These are phyloP conservation scores for Aureobasidium melanogenum DNA, from an alignment of 2,329 filamentous ascomycete genomes.

Conservation along the genomic window DNA sequence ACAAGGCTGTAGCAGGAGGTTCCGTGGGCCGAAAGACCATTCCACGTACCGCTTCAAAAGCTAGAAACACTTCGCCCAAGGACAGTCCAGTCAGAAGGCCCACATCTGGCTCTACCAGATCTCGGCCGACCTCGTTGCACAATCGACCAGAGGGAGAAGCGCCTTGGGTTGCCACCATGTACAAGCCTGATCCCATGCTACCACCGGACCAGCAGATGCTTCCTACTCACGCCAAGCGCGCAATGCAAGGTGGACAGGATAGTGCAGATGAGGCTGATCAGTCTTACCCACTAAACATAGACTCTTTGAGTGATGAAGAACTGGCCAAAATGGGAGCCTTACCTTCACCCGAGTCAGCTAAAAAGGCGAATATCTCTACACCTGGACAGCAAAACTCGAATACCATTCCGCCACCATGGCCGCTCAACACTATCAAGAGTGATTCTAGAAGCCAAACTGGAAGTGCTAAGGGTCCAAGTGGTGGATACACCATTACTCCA, in stretches of 20 bases:
- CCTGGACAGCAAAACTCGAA: background rate
- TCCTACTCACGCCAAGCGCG: slow-evolving; percentile 80
- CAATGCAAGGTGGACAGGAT: slow-evolving; percentile 94
- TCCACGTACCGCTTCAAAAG: background rate
- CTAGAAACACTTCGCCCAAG: slow-evolving; percentile 21
- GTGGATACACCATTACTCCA: slow-evolving; percentile 40
- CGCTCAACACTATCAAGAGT: slow-evolving; percentile 20
- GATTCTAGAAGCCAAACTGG: slow-evolving; percentile 19
- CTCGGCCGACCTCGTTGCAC: slow-evolving; percentile 20
- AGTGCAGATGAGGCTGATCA: slow-evolving; percentile 86
- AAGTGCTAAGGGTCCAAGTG: slow-evolving; percentile 31
- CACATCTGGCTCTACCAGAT: slow-evolving; percentile 26
- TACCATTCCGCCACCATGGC: slow-evolving; percentile 15
- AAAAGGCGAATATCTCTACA: background rate
- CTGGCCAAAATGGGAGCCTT: slow-evolving; percentile 32
- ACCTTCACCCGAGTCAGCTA: slow-evolving; percentile 3
- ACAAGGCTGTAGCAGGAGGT: background rate
- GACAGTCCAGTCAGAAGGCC: slow-evolving; percentile 10
- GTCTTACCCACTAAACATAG: slow-evolving; percentile 79
- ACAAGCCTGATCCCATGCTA: slow-evolving; percentile 87
- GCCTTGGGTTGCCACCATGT: slow-evolving; percentile 89
- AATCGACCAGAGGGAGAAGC: slow-evolving; percentile 86
- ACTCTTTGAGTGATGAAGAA: slow-evolving; percentile 63
- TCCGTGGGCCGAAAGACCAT: slow-evolving; percentile 3
- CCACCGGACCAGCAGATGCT: slow-evolving; percentile 93